These are phyloP conservation scores for Microbotryomycetes sp. DNA, from an alignment of 1,284 basidiomycete genomes.

Conservation along the genomic window DNA sequence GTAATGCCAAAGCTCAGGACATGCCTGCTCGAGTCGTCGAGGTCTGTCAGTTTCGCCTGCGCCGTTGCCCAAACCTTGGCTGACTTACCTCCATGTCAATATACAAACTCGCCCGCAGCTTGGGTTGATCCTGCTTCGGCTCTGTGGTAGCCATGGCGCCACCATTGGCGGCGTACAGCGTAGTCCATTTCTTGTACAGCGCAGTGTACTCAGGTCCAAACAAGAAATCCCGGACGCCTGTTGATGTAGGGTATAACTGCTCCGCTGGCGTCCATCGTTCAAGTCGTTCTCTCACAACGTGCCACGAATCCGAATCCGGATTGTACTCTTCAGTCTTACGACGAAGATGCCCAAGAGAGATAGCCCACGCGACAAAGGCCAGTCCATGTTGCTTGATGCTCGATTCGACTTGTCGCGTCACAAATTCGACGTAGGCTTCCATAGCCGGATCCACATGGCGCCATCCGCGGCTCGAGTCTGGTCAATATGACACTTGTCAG, in stretches of 20 bases:
- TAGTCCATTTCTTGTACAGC: neutral
- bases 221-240: neutral
- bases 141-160: neutral
- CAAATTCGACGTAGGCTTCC: conserved; percentile 2
- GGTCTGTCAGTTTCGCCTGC: too few relatives aligned
- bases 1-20: neutral
- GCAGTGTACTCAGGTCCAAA: neutral
- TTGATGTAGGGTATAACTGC: neutral
- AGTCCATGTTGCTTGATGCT: conserved; percentile 1
- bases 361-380: conserved; percentile 9
- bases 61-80: too few relatives aligned
- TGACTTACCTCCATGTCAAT: neutral
- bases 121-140: too few relatives aligned
- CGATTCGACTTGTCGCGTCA: neutral
- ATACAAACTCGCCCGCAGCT: neutral
- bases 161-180: neutral
- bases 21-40: too few relatives aligned
- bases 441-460: conserved; percentile 4
- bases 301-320: neutral
- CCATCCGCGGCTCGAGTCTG: neutral
- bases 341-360: conserved; percentile 2
- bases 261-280: neutral
- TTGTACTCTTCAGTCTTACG: neutral
- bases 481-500: neutral
- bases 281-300: neutral